These are phyloP conservation scores for Lasiodiplodia hormozganensis DNA, from an alignment of 2,329 filamentous ascomycete species.

Conservation along the genomic window DNA sequence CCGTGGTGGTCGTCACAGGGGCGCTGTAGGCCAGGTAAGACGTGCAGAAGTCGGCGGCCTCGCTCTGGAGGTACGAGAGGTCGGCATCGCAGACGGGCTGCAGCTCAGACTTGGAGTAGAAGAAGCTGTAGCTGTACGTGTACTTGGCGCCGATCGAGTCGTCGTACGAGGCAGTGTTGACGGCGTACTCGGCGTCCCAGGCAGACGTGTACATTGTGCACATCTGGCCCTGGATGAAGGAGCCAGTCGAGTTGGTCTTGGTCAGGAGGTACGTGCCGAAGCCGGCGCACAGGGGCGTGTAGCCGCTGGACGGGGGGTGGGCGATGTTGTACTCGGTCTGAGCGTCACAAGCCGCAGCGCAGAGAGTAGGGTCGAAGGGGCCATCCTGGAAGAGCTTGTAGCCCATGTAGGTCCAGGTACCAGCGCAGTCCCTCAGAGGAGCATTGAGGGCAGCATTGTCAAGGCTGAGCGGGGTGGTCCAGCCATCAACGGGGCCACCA, in stretches of 20 bases:
- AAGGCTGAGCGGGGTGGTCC: conserved; percentile 27
- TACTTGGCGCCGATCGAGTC: conserved; percentile 3
- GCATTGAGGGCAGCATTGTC: conserved; percentile 40
- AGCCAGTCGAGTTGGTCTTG: conserved; percentile 33
- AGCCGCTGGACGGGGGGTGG: conserved; percentile 8
- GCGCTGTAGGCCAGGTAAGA: conserved; percentile 5
- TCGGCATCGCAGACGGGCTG: conserved; percentile 7
- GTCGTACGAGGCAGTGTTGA: not conserved
- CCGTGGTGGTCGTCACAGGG: not conserved
- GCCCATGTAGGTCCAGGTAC: conserved; percentile 38
- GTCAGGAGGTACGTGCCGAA: conserved; percentile 43
- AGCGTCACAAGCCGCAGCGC: conserved; percentile 37
- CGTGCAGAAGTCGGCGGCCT: conserved; percentile 5
- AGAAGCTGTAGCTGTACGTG: conserved; percentile 19
- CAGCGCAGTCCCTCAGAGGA: conserved; percentile 28
- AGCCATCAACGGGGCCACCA: conserved; percentile 14
- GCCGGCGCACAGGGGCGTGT: conserved; percentile 37
- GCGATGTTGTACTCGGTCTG: conserved; percentile 22
- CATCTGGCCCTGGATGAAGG: conserved; percentile 36
- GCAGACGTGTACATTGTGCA: conserved; percentile 21
- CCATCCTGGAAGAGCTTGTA: conserved; percentile 35
- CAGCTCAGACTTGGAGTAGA: not conserved
- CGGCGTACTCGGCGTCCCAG: not conserved
- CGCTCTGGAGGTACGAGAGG: not conserved
- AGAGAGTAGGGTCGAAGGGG: conserved; percentile 41